Conservation (phyloP, 306 rosid genomes). For the Hippophae tibetana region DNA sequence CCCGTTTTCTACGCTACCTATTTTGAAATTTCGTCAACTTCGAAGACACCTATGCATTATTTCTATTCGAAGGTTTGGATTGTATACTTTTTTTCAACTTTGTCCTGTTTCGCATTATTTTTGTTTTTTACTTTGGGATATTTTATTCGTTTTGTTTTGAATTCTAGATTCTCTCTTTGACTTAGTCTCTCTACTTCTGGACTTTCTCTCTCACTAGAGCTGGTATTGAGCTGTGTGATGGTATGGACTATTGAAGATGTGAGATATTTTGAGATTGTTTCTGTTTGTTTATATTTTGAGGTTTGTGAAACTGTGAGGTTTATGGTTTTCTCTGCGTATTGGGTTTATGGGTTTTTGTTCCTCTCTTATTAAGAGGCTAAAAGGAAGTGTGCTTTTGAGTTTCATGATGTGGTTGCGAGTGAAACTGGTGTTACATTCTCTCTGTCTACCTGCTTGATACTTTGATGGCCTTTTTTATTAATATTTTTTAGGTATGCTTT, state of each 20-base stretch:
- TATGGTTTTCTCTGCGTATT: neutral
- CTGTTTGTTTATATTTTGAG: conserved; percentile 3
- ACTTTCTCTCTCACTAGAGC: conserved; percentile 12
- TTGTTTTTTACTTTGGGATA: conserved; percentile 1
- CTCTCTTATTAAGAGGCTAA: conserved; percentile 19
- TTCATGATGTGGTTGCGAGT: conserved; percentile 5
- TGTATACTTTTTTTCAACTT: conserved; percentile 11
- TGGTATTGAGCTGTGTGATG: conserved; percentile 9
- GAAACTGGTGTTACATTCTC: conserved; percentile 25
- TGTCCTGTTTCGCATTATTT: conserved; percentile 38
- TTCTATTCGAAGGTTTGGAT: conserved; percentile 19
- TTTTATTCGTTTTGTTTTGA: conserved; percentile 25
- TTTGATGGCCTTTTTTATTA: conserved; percentile 6
- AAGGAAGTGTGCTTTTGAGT: conserved; percentile 12
- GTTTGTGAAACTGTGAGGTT: neutral
- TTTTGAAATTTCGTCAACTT: conserved; percentile 23
- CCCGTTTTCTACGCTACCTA: conserved; percentile 37
- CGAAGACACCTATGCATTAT: conserved; percentile 13
- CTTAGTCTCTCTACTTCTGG: conserved; percentile 18
- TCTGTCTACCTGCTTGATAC: conserved; percentile 4
- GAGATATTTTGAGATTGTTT: conserved; percentile 6
- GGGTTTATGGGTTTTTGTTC: conserved; percentile 15
- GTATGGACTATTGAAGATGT: too few relatives aligned
- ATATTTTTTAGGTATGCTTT: neutral
- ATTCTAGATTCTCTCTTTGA: conserved; percentile 34